Base-by-base conservation (phyloP, 352 stramenopile genomes). In the Blastocystis sp. region DNA sequence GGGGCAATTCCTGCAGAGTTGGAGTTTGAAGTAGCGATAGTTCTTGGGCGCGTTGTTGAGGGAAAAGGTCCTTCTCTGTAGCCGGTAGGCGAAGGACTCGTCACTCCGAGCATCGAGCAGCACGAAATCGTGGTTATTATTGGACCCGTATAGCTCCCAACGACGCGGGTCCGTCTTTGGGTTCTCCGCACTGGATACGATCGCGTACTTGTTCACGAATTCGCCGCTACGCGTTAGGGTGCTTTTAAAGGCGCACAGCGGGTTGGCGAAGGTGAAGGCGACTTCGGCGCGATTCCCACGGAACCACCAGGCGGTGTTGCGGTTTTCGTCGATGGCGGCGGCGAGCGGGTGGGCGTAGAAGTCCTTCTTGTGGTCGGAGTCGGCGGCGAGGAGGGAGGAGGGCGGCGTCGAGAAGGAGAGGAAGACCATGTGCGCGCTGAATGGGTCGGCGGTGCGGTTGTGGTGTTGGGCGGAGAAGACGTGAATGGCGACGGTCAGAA, bases 151-250 rank as follows among this genome's bases (percentile, higher is more conserved):
- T 11, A 81, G 38, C 34, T 81, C 41, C 71, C 71, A 81, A 2
- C 40, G 28, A 38, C 28, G 34, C 9, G 28, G 28, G 28, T 81
- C 71, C 17, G 53, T 67, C 10, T 52, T n/a, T 64, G n/a, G 14
- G 9, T 62, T 19, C n/a, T 81, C 7, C 43, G 53, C 41, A n/a
- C 60, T 81, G n/a, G 71, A 81, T 5, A 65, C 60, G 34, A 81
- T 48, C n/a, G 60, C 41, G 43, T 81, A 81, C 48, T 66, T 38
- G 61, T 81, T 81, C n/a, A 81, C 71, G 61, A 81, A 81, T 38
- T 81, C 71, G 7, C 71, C 71, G 11, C 71, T 81, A 81, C 19
- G 43, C 28, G 19, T 77, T 17, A 48, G 14, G 40, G 10, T 7
- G 11, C n/a, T 45, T 19, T 7, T 10, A 7, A 17, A 23, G 11